Conservation (phyloP, 257 asterid species). For the Primulina tabacum region DNA sequence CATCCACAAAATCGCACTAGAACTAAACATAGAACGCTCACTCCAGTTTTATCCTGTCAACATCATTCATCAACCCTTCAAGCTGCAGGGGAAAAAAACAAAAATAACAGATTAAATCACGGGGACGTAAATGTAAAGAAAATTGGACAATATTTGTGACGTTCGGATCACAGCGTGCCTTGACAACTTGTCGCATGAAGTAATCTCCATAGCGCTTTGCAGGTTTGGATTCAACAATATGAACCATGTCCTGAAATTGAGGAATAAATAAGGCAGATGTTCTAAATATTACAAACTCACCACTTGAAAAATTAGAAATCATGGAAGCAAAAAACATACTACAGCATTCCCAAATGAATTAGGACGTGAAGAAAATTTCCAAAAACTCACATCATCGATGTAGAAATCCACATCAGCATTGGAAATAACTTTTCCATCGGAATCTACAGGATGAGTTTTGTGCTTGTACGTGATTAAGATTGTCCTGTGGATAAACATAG, state of each 20-base stretch:
- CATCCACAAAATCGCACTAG: neutral
- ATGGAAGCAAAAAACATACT: neutral
- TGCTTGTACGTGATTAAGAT: too few species aligned
- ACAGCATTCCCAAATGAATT: neutral
- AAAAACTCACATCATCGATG: too few species aligned
- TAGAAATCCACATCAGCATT: too few species aligned
- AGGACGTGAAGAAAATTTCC: too few species aligned
- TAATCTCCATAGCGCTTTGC: too few species aligned
- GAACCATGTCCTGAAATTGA: constrained; percentile 48
- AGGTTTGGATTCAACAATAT: too few species aligned
- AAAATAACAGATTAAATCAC: neutral
- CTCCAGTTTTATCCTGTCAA: constrained; percentile 58
- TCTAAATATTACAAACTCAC: neutral
- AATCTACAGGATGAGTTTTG: too few species aligned
- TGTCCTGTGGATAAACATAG: too few species aligned
- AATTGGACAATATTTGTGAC: neutral
- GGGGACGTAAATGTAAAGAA: neutral
- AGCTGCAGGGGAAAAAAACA: constrained; percentile 34
- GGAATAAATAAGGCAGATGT: neutral
- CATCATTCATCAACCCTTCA: constrained; percentile 53
- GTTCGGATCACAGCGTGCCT: constrained; percentile 34
- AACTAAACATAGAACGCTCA: constrained; percentile 7
- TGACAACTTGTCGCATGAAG: constrained; percentile 57
- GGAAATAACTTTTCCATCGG: too few species aligned
- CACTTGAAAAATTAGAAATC: neutral